Evolutionary conservation across 345 rosid species (phyloP).

Genomic region (Leavenworthia alabamica): DNA sequence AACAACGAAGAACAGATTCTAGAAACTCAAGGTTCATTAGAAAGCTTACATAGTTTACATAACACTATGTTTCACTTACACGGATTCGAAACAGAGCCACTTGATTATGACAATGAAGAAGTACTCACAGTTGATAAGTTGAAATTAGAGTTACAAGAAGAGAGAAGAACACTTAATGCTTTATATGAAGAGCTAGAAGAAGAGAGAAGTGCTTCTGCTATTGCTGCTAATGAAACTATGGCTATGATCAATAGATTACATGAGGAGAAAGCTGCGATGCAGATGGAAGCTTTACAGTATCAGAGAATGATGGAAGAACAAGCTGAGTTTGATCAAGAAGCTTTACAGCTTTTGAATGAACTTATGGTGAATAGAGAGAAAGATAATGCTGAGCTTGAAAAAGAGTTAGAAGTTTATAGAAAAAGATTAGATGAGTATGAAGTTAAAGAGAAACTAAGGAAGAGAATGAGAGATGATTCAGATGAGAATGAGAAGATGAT

Average conservation of each 20-base stretch:
- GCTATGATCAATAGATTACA: slow-evolving; percentile 98
- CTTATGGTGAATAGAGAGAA: slow-evolving; percentile 72
- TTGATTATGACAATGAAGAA: slow-evolving; percentile 40
- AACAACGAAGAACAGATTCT: slow-evolving; percentile 65
- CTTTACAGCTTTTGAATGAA: slow-evolving; percentile 81
- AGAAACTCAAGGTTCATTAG: slow-evolving; percentile 51
- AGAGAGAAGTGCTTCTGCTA: slow-evolving; percentile 92
- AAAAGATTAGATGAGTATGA: slow-evolving; percentile 64
- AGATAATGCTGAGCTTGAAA: slow-evolving; percentile 73
- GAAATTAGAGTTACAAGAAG: slow-evolving; percentile 51
- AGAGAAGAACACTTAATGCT: slow-evolving; percentile 60
- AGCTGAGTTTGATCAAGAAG: slow-evolving; percentile 93
- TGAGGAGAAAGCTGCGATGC: slow-evolving; percentile 98
- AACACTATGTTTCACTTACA: slow-evolving; percentile 50
- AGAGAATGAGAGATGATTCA: slow-evolving; percentile 40
- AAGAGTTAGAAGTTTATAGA: slow-evolving; percentile 59
- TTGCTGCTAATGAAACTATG: slow-evolving; percentile 93
- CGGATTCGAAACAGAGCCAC: slow-evolving; percentile 44
- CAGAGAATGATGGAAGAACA: slow-evolving; percentile 99
- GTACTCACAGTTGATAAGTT: slow-evolving; percentile 54
- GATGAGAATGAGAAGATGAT: slow-evolving; percentile 45
- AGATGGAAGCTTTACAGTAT: slow-evolving; percentile 98
- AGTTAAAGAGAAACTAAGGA: slow-evolving; percentile 53
- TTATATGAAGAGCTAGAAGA: slow-evolving; percentile 80
- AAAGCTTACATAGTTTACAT: slow-evolving; percentile 49